Evolutionary conservation across 2,329 filamentous ascomycete species (phyloP).

Genomic region (Emydomyces testavorans): DNA sequence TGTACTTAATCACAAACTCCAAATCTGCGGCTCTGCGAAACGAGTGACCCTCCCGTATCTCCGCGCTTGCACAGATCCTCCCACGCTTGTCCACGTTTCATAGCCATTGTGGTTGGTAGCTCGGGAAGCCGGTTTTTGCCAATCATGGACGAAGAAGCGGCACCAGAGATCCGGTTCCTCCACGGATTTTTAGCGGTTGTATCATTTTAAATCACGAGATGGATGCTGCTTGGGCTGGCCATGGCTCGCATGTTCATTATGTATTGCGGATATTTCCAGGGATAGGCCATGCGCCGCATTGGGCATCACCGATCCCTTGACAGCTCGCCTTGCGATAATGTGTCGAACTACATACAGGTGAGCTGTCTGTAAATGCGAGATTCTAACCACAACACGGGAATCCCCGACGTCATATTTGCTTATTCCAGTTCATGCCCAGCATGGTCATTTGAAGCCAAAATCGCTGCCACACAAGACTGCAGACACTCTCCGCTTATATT

Average conservation of each 20-base stretch:
- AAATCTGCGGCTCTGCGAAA: neutral
- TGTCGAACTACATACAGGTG: neutral
- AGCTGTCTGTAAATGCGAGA: neutral
- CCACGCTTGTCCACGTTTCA: slow-evolving; percentile 7
- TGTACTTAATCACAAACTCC: neutral
- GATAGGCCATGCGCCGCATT: neutral
- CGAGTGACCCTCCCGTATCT: neutral
- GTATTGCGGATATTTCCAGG: neutral
- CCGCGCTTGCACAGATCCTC: neutral
- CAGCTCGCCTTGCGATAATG: neutral
- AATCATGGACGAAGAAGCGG: neutral
- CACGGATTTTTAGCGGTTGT: neutral
- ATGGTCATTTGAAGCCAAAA: too few relatives aligned
- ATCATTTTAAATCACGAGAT: neutral
- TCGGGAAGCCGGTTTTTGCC: neutral
- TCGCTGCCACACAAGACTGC: neutral
- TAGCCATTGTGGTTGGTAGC: slow-evolving; percentile 2
- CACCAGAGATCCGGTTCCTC: slow-evolving; percentile 1
- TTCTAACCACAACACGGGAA: neutral
- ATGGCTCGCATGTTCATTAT: neutral
- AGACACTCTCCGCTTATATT: too few relatives aligned
- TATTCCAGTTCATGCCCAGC: too few relatives aligned
- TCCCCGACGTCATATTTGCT: too few relatives aligned
- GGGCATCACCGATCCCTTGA: slow-evolving; percentile 4
- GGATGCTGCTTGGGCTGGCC: neutral